Evolutionary conservation across 2,329 filamentous ascomycete genomes (phyloP), one percentile per base, ranked within the genome.

Genomic region (Aspergillus flavus): DNA sequence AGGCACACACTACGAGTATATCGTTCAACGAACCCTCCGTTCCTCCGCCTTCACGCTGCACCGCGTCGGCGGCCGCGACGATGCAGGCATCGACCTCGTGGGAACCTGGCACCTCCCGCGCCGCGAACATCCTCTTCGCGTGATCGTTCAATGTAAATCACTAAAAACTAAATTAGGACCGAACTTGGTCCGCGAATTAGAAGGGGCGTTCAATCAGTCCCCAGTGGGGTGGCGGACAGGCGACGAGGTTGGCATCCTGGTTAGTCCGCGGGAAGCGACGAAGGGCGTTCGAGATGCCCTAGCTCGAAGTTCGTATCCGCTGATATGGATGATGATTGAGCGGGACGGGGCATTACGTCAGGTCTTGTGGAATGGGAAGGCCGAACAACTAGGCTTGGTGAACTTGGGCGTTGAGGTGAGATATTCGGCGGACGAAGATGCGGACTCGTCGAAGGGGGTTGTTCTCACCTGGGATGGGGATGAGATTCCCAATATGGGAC

Each of bases 211-310:
- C 72, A 83, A 84, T 1, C 89, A 88, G 14, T 91, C 91, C 7
- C 93, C 93, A 1, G 80, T 84, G 0, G 90, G 89, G 0, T 96
- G 91, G 91, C 83, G 87, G 59, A 86, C 85, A 0, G 81, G 1
- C 4, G 83, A 85, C 16, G 87, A 91, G 6, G 75, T 97, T 39
- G 94, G 88, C 0, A 72, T 97, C 19, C 78, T 97, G 59, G 89
- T 91, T 28, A 85, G 87, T 4, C 87, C 89, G 66, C 83, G 85
- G 64, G 83, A 87, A 59, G 91, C 93, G 36, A 96, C 93, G 0
- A 91, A 87, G 72, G 94, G 94, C 1, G 88, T 96, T 3, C 81
- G 91, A 62, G 88, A 93, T 55, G 88, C 92, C 28, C 73, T 97
- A 68, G 84, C 84, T 5, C 81, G 87, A 62, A 91, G 90, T 72